A percentile compares a stretch with the other conserved stretches of the same genome.
These are phyloP conservation scores for Gossypium gossypioides DNA, from an alignment of 441 rosid species.

Conservation along the genomic window DNA sequence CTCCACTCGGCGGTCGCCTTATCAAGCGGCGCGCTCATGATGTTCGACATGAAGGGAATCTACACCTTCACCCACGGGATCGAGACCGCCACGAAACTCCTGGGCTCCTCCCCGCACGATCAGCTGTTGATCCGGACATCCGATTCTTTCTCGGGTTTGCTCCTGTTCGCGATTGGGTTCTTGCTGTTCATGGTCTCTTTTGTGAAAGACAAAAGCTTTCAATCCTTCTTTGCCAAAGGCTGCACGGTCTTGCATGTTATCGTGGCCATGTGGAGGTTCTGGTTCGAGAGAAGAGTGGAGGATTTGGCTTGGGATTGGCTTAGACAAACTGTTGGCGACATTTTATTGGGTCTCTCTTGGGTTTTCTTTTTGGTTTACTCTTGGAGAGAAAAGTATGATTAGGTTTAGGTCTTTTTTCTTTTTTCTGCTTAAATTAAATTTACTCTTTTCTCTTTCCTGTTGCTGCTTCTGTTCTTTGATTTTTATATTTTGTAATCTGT, in stretches of 20 bases:
- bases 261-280: constrained; percentile 54
- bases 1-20: constrained; percentile 53
- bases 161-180: constrained; percentile 50
- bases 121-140: constrained; percentile 59
- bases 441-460: not conserved
- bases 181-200: constrained; percentile 54
- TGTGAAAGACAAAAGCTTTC: constrained; percentile 48
- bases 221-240: constrained; percentile 58
- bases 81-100: constrained; percentile 40
- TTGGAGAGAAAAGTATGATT: constrained; percentile 71
- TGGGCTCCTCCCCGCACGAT: constrained; percentile 57
- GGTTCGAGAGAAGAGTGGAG: constrained; percentile 53
- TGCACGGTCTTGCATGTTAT: constrained; percentile 41
- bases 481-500: not conserved
- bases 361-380: constrained; percentile 51
- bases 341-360: constrained; percentile 54
- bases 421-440: not conserved
- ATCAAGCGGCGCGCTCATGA: constrained; percentile 48
- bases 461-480: not conserved
- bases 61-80: constrained; percentile 51
- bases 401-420: not conserved
- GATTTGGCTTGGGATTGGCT: constrained; percentile 57
- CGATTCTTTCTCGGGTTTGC: constrained; percentile 62
- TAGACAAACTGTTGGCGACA: constrained; percentile 53
- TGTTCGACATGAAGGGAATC: constrained; percentile 47